These are phyloP conservation scores for Craspedostauros australis DNA, from an alignment of 108 stramenopile species.

Conservation along the genomic window DNA sequence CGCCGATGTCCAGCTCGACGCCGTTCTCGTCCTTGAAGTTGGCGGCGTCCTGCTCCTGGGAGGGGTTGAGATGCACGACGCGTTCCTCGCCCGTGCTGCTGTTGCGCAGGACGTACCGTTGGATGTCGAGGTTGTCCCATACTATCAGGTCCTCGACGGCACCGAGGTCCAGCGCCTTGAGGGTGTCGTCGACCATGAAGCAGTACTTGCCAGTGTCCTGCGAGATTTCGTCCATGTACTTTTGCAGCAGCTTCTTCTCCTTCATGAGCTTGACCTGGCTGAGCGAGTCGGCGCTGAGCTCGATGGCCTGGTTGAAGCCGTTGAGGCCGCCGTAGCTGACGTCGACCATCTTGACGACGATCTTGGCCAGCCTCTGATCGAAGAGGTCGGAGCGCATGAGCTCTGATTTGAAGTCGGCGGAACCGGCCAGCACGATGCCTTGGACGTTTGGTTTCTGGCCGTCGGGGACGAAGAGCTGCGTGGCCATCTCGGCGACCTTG, in stretches of 20 bases:
- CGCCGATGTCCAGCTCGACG: constrained; percentile 89
- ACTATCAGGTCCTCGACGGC: constrained; percentile 97
- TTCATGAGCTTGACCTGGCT: constrained; percentile 97
- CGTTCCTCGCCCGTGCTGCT: constrained; percentile 74
- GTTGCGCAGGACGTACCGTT: constrained; percentile 81
- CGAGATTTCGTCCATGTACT: constrained; percentile 97
- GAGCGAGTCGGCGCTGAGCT: constrained; percentile 89
- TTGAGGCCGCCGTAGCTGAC: constrained; percentile 96
- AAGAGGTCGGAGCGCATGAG: constrained; percentile 93
- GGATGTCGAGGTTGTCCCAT: constrained; percentile 91
- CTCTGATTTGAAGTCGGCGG: constrained; percentile 97
- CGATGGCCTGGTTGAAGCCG: constrained; percentile 99
- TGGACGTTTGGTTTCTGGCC: constrained; percentile 94
- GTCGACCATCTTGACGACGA: constrained; percentile 98
- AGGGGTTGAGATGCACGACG: constrained; percentile 85
- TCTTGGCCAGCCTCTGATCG: constrained; percentile 87
- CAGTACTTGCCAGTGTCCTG: constrained; percentile 99
- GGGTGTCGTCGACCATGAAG: constrained; percentile 98
- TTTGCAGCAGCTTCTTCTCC: constrained; percentile 97
- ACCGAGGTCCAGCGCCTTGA: constrained; percentile 95
- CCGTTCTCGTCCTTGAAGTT: constrained; percentile 89
- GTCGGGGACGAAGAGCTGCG: constrained; percentile 95
- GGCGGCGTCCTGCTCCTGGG: constrained; percentile 83
- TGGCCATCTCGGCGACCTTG: constrained; percentile 97
- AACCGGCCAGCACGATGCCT: constrained; percentile 95